Evolutionary conservation across 106 monocot species (phyloP).

Genomic region (Acorus calamus): DNA sequence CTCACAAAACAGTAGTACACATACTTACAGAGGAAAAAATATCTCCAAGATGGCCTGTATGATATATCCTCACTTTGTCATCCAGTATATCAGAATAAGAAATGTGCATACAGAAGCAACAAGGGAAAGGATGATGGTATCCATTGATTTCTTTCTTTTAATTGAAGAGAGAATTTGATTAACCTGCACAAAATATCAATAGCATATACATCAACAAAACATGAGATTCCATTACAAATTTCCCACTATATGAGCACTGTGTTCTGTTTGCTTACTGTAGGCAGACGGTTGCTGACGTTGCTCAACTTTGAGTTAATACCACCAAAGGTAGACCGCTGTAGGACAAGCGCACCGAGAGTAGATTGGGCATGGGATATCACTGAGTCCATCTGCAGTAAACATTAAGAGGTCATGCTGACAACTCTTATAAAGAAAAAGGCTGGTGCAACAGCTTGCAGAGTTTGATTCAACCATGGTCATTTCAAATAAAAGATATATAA

Average conservation of each 20-base stretch:
- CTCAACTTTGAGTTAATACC: constrained; percentile 68
- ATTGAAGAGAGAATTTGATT: constrained; percentile 74
- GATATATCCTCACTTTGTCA: constrained; percentile 47
- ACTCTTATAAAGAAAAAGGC: too few relatives aligned
- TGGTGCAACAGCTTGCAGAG: too few relatives aligned
- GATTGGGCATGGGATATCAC: constrained; percentile 95
- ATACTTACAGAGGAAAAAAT: not conserved
- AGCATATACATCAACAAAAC: not conserved
- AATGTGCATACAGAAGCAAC: constrained; percentile 87
- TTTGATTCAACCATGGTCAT: too few relatives aligned
- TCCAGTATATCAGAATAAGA: constrained; percentile 86
- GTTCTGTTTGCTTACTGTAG: constrained; percentile 33
- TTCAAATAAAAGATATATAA: too few relatives aligned
- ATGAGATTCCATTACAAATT: not conserved
- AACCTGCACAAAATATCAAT: constrained; percentile 34
- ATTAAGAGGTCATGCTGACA: not conserved
- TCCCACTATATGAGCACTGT: too few relatives aligned
- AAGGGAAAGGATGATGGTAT: constrained; percentile 83
- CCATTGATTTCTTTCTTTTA: constrained; percentile 88
- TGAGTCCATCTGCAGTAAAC: constrained; percentile 46
- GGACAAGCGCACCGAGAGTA: constrained; percentile 63
- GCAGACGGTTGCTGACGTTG: constrained; percentile 85
- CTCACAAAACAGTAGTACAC: too few relatives aligned
- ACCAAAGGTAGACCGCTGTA: constrained; percentile 76
- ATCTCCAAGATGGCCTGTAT: not conserved